Evolutionary conservation across 2,329 filamentous ascomycete genomes (phyloP), one percentile per base, ranked within the genome.

Genomic region (Plectosphaerella plurivora): DNA sequence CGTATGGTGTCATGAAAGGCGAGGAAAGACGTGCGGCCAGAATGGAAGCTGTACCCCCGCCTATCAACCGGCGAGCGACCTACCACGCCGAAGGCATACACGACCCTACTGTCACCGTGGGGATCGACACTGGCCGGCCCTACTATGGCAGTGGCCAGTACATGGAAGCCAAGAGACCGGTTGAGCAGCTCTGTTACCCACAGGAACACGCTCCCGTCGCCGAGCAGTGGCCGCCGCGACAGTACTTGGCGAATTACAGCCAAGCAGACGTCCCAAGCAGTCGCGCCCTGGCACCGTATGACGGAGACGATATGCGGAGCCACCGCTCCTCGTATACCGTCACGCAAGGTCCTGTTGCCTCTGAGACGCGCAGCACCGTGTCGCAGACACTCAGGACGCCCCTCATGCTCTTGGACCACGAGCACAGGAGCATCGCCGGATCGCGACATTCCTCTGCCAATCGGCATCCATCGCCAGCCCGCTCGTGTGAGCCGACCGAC

Each of bases 1-100:
- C 89, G 10, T 96, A 94, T 68, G 84, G 83, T 20, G 85, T 91
- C 73, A 77, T 84, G 57, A 84, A 81, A 58, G 77, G 78, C 54
- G 84, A 88, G 14, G 68, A 68, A 7, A 59, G 67, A 45, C 71
- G 65, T 28, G 64, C 68, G 52, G 66, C 68, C 7, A 69, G 63
- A 22, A 72, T 76, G 48, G 71, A 72, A 16, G 69, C 69, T 48
- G 73, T 76, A 11, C 60, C 61, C 18, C 71, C 73, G 5, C 45
- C 61, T 12, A 68, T 77, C 48, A 64, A 69, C 22, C 71, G 76
- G 47, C 72, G 74, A 20, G 68, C 73, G 12, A 78, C 76, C n/a
- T 77, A 68, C 54, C 73, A 75, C 25, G 72, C 72, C 35, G 28
- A 33, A 12, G 28, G 28, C 8, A 33, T 33, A 33, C 28, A 44